These are phyloP conservation scores for Mortierella hygrophila DNA, from an alignment of 192 early-diverging fungal genomes.

Conservation along the genomic window DNA sequence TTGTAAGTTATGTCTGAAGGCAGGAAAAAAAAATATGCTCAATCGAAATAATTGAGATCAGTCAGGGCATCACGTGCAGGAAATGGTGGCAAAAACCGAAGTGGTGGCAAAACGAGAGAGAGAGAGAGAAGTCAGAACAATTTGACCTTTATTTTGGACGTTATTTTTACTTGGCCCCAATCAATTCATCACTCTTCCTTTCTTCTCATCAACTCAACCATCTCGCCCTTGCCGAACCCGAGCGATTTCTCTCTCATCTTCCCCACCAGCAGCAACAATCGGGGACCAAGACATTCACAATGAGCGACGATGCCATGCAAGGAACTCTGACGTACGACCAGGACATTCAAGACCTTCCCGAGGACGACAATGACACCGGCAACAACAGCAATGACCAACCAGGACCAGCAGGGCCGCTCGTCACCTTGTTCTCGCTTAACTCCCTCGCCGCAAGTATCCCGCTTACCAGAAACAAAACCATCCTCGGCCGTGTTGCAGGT, in stretches of 20 bases:
- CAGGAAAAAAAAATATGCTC: too few species aligned
- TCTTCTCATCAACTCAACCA: not conserved
- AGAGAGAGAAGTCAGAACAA: not conserved
- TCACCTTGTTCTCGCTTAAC: slow-evolving; percentile 19
- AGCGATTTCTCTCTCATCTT: too few species aligned
- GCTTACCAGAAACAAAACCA: slow-evolving; percentile 21
- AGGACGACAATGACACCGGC: slow-evolving; percentile 6
- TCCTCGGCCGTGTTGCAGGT: slow-evolving; percentile 24
- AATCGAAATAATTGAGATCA: not conserved
- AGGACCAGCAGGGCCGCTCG: not conserved
- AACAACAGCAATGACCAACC: not conserved
- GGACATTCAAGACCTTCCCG: slow-evolving; percentile 28
- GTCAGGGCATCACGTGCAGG: not conserved
- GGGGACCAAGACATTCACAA: not conserved
- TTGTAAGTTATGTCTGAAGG: too few species aligned
- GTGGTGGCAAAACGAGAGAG: slow-evolving; percentile 3
- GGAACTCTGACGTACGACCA: slow-evolving; percentile 13
- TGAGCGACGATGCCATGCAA: slow-evolving; percentile 6
- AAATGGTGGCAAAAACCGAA: slow-evolving; percentile 8
- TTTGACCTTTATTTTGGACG: too few species aligned
- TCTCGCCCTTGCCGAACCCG: not conserved
- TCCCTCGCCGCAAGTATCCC: not conserved
- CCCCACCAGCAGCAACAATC: not conserved
- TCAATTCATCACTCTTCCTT: not conserved
- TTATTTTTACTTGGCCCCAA: too few species aligned